Base-by-base conservation (phyloP, 495 filamentous ascomycete species). In the Collariella sp. region DNA sequence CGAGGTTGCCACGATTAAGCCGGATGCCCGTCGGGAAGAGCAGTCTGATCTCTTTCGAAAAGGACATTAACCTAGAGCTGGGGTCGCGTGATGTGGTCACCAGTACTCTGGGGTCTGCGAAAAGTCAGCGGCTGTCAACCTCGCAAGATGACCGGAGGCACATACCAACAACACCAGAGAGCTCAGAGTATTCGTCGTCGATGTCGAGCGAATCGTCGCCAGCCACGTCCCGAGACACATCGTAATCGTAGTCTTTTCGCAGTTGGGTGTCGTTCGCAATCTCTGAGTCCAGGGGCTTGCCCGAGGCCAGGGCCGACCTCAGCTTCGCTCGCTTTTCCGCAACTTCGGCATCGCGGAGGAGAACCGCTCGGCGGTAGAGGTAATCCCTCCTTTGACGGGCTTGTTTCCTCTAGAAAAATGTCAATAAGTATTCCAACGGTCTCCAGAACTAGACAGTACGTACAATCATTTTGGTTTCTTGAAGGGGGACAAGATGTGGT, bases 41-140 rank as follows among this genome's bases (percentile, higher is more conserved):
- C 11, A 99, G 72, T 31, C 93, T 79, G 26, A 99, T 86, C 70
- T 99, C 93, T 64, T 99, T 99, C n/a, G 88, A 86, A 64, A 98
- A 98, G 11, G 87, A 82, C 38, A 81, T 79, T 5, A 97, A 79
- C 39, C 91, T 81, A 41, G 87, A 85, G 42, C 86, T 91, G 24
- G 91, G 91, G 55, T 89, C 87, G 46, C 93, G 80, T 43, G 86
- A 89, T 5, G 94, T 97, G 11, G 91, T 96, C 54, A 97, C 87
- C n/a, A 95, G 78, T 12, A 91, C 55, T 16, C 63, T 38, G 2
- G 65, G 65, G 31, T 69, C 56, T 52, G 41, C 1, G 13, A 38
- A 45, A 12, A 19, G 52, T 58, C 16, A 55, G 44, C 49, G 45
- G 20, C 29, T 36, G 50, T 6, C 15, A n/a, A n/a, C n/a, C n/a